phyloP scores from a whole-genome alignment of 2,329 filamentous ascomycete species.

The Aureobasidium sp. region DNA sequence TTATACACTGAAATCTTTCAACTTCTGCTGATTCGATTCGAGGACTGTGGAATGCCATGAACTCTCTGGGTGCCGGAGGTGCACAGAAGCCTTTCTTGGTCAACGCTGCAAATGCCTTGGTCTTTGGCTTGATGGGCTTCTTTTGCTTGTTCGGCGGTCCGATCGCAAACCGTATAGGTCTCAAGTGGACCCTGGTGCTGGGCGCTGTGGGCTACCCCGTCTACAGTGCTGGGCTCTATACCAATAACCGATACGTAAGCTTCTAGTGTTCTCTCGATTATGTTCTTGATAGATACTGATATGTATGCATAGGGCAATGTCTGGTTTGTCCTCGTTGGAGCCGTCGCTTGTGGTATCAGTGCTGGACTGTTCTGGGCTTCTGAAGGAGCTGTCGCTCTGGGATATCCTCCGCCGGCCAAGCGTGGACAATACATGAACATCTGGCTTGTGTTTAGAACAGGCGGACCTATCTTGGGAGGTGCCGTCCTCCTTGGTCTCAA shows the following conservation, averaged over 20 bases:
- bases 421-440: slow-evolving; percentile 43
- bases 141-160: slow-evolving; percentile 44
- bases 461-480: slow-evolving; percentile 44
- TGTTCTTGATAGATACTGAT: no score
- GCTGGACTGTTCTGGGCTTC: slow-evolving; percentile 47
- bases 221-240: slow-evolving; percentile 44
- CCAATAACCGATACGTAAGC: slow-evolving; percentile 38
- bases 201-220: slow-evolving; percentile 44
- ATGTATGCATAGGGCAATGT: slow-evolving; percentile 33
- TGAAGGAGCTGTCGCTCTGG: slow-evolving; percentile 45
- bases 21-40: no score
- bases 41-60: slow-evolving; percentile 52
- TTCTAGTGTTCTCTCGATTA: background rate
- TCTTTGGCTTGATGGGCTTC: slow-evolving; percentile 42
- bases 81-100: slow-evolving; percentile 46
- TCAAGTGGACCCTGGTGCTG: slow-evolving; percentile 40
- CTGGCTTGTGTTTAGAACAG: slow-evolving; percentile 46
- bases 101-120: slow-evolving; percentile 47
- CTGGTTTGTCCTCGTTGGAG: slow-evolving; percentile 46
- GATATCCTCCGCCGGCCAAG: slow-evolving; percentile 43
- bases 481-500: slow-evolving; percentile 43
- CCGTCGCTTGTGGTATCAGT: slow-evolving; percentile 42
- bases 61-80: slow-evolving; percentile 46
- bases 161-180: slow-evolving; percentile 44
- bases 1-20: no score